Evolutionary conservation across 164 flowering plant genomes (phyloP).

Genomic region (Aristolochia fimbriata): DNA sequence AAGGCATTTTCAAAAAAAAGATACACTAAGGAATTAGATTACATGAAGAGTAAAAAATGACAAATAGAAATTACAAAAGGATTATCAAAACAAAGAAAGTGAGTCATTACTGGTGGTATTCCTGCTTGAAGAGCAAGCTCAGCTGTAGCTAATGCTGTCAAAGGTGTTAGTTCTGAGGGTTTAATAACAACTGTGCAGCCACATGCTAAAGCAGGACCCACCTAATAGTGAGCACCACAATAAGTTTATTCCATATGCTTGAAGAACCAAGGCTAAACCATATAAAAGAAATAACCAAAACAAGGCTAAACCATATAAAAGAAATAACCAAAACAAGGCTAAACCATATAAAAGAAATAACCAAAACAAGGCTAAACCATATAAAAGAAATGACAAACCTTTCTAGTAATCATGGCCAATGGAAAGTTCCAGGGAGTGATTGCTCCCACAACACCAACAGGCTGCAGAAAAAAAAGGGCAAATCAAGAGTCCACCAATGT

Average conservation of each 20-base stretch:
- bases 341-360: background rate
- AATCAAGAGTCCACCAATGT: background rate
- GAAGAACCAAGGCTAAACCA: no score
- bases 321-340: no score
- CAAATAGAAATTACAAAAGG: background rate
- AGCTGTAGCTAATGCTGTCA: conserved; percentile 96
- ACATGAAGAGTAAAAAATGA: background rate
- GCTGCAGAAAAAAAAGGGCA: conserved; percentile 36
- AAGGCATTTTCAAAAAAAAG: background rate
- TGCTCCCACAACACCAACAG: conserved; percentile 98
- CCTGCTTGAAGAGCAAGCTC: conserved; percentile 95
- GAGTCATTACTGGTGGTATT: conserved; percentile 74
- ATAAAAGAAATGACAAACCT: conserved; percentile 32
- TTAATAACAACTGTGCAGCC: conserved; percentile 96
- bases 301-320: no score
- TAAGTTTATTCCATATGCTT: background rate
- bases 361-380: conserved; percentile 11
- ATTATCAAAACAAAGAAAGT: background rate
- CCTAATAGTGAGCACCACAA: conserved; percentile 29
- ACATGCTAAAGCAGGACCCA: conserved; percentile 98
- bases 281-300: no score
- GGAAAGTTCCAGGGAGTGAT: conserved; percentile 99
- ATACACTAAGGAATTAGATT: background rate
- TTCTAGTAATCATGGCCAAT: conserved; percentile 96
- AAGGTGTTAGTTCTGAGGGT: conserved; percentile 94